Conservation (phyloP, 78 protist species). For the Dictyostelium purpureum region DNA sequence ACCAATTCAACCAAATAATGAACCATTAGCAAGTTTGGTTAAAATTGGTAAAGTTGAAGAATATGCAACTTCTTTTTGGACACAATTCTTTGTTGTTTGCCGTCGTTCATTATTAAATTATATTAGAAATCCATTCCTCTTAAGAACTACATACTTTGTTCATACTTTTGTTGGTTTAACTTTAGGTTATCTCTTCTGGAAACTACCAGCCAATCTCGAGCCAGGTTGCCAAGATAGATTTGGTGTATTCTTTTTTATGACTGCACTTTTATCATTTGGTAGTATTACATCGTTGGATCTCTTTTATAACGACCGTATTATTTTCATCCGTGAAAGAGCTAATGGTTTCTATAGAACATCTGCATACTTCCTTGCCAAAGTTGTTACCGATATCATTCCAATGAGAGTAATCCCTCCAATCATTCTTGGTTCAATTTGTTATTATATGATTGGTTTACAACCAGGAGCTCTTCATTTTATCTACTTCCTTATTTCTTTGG, state of each 20-base stretch:
- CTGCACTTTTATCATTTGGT: constrained; percentile 76
- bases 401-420: constrained; percentile 89
- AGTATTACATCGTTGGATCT: constrained; percentile 80
- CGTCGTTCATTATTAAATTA: constrained; percentile 75
- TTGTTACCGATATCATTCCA: constrained; percentile 85
- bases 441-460: constrained; percentile 88
- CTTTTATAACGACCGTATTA: constrained; percentile 68
- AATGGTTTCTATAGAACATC: constrained; percentile 83
- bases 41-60: constrained; percentile 30
- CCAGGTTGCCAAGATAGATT: constrained; percentile 68
- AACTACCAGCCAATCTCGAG: constrained; percentile 44
- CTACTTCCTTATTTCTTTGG: constrained; percentile 67
- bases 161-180: constrained; percentile 73
- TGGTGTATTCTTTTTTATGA: constrained; percentile 64
- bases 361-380: constrained; percentile 83
- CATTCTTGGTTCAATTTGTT: constrained; percentile 83
- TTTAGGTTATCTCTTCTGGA: constrained; percentile 82
- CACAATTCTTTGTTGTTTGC: constrained; percentile 77
- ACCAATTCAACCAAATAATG: neutral
- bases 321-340: constrained; percentile 83
- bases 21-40: constrained; percentile 4
- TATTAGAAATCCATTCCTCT: constrained; percentile 83
- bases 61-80: constrained; percentile 77
- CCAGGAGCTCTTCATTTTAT: constrained; percentile 63
- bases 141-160: constrained; percentile 58